phyloP scores from a whole-genome alignment of 202 grass and related monocot genomes.

The Miscanthus sacchariflorus region DNA sequence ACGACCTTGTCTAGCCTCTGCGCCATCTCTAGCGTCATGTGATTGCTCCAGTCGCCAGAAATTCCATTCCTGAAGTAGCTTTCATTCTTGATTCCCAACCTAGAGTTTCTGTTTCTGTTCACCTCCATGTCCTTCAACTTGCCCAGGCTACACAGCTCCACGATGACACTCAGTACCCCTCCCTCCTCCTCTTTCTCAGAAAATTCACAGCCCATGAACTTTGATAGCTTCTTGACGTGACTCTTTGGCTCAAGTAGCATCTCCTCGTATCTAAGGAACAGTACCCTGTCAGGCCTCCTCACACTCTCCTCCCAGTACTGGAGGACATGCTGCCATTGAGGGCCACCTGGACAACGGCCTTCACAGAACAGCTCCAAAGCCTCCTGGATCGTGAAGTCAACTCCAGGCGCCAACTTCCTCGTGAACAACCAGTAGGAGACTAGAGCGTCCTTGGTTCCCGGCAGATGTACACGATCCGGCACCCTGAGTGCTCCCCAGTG shows the following conservation, averaged over 20 bases:
- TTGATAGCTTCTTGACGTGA: slow-evolving; percentile 17
- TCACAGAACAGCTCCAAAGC: background rate
- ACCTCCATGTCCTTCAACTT: background rate
- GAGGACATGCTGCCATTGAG: background rate
- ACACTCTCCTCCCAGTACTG: slow-evolving; percentile 24
- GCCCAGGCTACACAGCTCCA: background rate
- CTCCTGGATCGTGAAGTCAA: background rate
- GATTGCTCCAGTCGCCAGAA: background rate
- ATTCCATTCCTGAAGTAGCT: background rate
- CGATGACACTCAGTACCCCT: background rate
- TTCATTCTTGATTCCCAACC: background rate
- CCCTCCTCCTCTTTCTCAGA: slow-evolving; percentile 23
- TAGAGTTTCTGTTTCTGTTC: background rate
- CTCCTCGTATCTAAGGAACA: slow-evolving; percentile 47
- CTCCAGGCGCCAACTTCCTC: background rate
- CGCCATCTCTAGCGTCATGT: slow-evolving; percentile 1
- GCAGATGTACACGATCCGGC: slow-evolving; percentile 30
- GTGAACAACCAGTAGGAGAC: slow-evolving; percentile 9
- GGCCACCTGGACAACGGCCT: background rate
- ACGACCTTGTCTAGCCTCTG: background rate
- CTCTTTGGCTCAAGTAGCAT: background rate
- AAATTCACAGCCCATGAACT: slow-evolving; percentile 38
- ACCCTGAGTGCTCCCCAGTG: background rate
- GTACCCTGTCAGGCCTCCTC: slow-evolving; percentile 11
- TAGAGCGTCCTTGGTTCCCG: slow-evolving; percentile 18